phyloP scores from a whole-genome alignment of 2,329 filamentous ascomycete genomes.

The Fusarium succisae region DNA sequence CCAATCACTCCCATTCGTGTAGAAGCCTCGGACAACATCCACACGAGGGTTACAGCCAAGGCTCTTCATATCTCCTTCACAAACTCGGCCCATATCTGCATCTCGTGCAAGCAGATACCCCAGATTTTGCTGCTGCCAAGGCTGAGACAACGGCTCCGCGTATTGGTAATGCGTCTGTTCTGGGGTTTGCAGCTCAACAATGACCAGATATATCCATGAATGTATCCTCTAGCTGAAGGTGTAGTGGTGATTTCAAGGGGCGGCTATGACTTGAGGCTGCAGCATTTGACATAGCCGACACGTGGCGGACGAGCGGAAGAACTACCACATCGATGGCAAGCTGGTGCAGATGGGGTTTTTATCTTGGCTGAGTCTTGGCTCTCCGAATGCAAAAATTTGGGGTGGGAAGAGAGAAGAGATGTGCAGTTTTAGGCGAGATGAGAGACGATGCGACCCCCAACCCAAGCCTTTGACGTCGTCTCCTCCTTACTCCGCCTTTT shows the following conservation, averaged over 20 bases:
- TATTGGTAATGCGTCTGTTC: neutral
- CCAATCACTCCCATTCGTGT: neutral
- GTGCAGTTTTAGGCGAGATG: neutral
- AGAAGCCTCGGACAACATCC: neutral
- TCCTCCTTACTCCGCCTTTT: constrained; percentile 6
- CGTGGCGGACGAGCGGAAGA: constrained; percentile 23
- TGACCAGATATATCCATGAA: neutral
- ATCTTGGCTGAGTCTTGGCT: constrained; percentile 14
- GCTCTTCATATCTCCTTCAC: neutral
- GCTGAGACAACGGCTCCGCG: neutral
- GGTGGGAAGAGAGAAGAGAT: neutral
- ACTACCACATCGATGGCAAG: neutral
- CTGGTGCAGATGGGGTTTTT: neutral
- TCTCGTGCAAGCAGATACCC: neutral
- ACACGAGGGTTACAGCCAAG: neutral
- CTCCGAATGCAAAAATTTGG: neutral
- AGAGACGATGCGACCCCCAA: neutral
- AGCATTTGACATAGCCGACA: neutral
- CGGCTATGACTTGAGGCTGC: constrained; percentile 9
- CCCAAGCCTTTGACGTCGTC: neutral
- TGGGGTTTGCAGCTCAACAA: neutral
- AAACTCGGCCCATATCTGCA: neutral
- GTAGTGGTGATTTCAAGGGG: neutral
- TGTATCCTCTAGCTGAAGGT: neutral
- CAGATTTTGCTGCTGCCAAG: constrained; percentile 6